Evolutionary conservation across 2,329 filamentous ascomycete species (phyloP).

Genomic region (Colletotrichum sojae): DNA sequence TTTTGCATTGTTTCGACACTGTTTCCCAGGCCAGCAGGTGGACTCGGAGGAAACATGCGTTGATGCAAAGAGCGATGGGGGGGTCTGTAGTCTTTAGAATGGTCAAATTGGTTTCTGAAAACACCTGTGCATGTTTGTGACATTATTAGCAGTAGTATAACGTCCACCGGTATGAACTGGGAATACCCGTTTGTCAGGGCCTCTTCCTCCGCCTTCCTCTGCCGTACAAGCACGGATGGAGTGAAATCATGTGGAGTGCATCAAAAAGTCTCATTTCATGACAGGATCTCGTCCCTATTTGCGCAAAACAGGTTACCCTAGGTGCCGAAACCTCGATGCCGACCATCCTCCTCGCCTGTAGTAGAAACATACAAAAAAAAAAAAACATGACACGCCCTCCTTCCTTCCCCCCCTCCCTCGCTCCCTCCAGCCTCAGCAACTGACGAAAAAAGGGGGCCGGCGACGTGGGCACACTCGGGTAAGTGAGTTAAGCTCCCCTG

Average conservation of each 20-base stretch:
- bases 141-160: neutral
- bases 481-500: neutral
- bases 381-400: neutral
- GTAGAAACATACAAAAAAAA: constrained; percentile 20
- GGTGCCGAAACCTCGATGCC: constrained; percentile 19
- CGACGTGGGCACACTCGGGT: neutral
- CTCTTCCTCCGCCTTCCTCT: no score
- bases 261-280: constrained; percentile 35
- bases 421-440: neutral
- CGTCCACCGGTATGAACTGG: no score
- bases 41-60: constrained; percentile 10
- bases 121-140: neutral
- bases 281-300: constrained; percentile 34
- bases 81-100: constrained; percentile 31
- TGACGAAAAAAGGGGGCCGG: constrained; percentile 2
- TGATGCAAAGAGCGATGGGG: constrained; percentile 15
- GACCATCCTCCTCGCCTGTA: constrained; percentile 21
- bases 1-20: constrained; percentile 30
- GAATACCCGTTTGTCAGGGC: no score
- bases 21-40: constrained; percentile 17
- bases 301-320: constrained; percentile 19
- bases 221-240: no score
- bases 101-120: constrained; percentile 30
- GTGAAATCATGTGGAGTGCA: neutral
- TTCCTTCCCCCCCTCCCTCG: neutral